Evolutionary conservation across 768 basidiomycete genomes (phyloP).

Genomic region (Sarcodon sp.): DNA sequence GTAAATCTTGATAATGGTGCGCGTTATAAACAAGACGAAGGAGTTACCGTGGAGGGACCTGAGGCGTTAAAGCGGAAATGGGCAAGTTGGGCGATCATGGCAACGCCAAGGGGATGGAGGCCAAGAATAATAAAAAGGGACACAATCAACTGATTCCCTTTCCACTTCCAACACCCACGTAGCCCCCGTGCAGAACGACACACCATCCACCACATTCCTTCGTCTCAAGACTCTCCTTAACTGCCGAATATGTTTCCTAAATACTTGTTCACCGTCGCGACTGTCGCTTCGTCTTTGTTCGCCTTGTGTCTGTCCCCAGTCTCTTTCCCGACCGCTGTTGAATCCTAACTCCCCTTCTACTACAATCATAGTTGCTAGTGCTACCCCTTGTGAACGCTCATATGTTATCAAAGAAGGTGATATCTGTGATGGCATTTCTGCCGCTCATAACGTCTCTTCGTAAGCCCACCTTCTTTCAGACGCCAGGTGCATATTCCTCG

Average conservation of each 20-base stretch:
- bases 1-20: too few species aligned
- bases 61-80: too few species aligned
- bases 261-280: constrained; percentile 60
- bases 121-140: constrained; percentile 13
- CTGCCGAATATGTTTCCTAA: constrained; percentile 31
- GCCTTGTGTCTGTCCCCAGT: constrained; percentile 37
- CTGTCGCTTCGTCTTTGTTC: constrained; percentile 46
- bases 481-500: constrained; percentile 1
- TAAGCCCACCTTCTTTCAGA: constrained; percentile 10
- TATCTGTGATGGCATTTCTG: constrained; percentile 58
- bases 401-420: constrained; percentile 47
- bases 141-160: constrained; percentile 53
- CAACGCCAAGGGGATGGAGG: not conserved
- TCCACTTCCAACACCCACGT: constrained; percentile 67
- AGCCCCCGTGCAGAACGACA: constrained; percentile 41
- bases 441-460: constrained; percentile 48
- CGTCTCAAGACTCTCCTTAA: not conserved
- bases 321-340: not conserved
- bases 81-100: not conserved
- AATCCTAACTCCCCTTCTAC: not conserved
- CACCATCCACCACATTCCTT: not conserved
- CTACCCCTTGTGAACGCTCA: constrained; percentile 35
- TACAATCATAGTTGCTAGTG: constrained; percentile 17
- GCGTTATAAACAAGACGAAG: too few species aligned
- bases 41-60: too few species aligned